Evolutionary conservation across 139 green algal genomes (phyloP), one percentile per base, ranked within the genome.

Genomic region (Marvania coccoides): DNA sequence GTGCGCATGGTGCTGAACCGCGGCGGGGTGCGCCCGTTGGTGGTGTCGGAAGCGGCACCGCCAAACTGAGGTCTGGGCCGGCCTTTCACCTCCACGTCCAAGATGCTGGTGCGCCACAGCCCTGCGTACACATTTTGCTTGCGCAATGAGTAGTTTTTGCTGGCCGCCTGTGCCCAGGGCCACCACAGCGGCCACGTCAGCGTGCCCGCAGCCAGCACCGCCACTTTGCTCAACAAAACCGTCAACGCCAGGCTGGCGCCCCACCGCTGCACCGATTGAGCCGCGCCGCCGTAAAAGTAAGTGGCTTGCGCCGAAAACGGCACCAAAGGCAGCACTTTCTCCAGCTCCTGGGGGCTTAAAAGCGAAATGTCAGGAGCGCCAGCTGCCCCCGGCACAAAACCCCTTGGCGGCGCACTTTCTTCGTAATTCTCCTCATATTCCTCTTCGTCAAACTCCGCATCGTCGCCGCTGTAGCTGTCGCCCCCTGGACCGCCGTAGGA

Each of bases 141-240:
- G 9, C 74, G 63, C 23, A 83, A 67, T 37, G 69, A 28, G 45
- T 70, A 31, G 37, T 75, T 72, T 26, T 76, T 71, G 19, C 47
- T 63, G 6, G 61, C 63, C 29, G 72, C 70, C 62, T 40, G 61
- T 0, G 86, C 72, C 83, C 83, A 90, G 30, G 84, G 84, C 42
- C 82, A 82, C 84, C 84, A 90, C 8, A 90, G 39, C 2, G 84
- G 84, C 75, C 75, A 90, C 45, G 86, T 76, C 57, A 90, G 69
- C 10, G 76, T 79, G n/a, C 79, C 69, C 1, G 67, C 82, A 8
- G 84, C 84, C 54, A 90, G 77, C 39, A 83, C 26, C 8, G 74
- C 79, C 6, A 70, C 75, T 66, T 89, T 89, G 53, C 66, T 78
- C 15, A 89, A 62, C 26, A 85, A 29, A 33, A 87, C 67, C 0